These are phyloP conservation scores for Aspergillus steynii DNA, from an alignment of 495 filamentous ascomycete species.

Conservation along the genomic window DNA sequence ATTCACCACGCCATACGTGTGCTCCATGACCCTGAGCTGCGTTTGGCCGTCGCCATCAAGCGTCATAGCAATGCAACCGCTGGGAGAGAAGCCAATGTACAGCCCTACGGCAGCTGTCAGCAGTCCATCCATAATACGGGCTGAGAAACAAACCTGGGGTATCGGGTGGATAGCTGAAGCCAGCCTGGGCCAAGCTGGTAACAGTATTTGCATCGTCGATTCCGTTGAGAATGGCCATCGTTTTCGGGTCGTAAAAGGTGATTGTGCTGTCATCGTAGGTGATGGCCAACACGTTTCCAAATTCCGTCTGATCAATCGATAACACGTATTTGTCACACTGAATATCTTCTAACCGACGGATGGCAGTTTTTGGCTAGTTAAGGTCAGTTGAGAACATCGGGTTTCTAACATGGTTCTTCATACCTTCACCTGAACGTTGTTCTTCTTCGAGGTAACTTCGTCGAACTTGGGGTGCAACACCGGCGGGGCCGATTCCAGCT, in stretches of 20 bases:
- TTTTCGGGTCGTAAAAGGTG: conserved; percentile 72
- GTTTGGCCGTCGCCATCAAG: conserved; percentile 66
- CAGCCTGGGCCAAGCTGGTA: conserved; percentile 67
- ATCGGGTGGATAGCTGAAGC: conserved; percentile 61
- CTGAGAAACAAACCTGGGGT: conserved; percentile 25
- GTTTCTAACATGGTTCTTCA: neutral
- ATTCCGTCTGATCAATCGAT: conserved; percentile 63
- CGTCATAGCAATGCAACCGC: conserved; percentile 63
- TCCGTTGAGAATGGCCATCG: conserved; percentile 63
- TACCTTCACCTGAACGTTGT: conserved; percentile 48
- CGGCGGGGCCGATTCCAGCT: conserved; percentile 60
- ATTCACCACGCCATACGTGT: conserved; percentile 41
- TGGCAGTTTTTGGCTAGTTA: conserved; percentile 53
- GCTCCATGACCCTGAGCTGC: conserved; percentile 62
- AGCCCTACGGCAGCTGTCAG: conserved; percentile 47
- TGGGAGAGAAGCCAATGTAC: conserved; percentile 72
- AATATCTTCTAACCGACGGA: conserved; percentile 69
- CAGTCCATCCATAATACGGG: neutral
- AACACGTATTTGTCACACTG: conserved; percentile 66
- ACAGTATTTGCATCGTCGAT: conserved; percentile 64
- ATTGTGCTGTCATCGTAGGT: conserved; percentile 74
- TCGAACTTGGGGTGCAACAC: conserved; percentile 71
- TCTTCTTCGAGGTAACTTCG: conserved; percentile 66
- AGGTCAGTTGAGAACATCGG: conserved; percentile 19
- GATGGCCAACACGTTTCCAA: conserved; percentile 66